Conservation (phyloP, 352 stramenopile species). For the Plasmopara halstedii region DNA sequence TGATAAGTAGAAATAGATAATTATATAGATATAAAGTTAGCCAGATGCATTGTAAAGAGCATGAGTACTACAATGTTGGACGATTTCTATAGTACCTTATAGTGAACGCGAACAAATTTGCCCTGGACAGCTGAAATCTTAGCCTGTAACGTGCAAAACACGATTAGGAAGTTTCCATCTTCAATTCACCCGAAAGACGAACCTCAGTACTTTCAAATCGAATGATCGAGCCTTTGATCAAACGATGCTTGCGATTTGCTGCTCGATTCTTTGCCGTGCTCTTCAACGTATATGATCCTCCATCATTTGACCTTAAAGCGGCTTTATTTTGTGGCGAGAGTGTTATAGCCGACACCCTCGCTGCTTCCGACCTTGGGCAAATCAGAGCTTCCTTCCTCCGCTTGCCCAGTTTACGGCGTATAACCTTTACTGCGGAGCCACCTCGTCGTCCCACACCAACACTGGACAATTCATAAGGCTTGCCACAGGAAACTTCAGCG, state of each 20-base stretch:
- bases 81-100: slow-evolving; percentile 36
- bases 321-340: slow-evolving; percentile 21
- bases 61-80: neutral
- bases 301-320: slow-evolving; percentile 4
- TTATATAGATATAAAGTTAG: too few species aligned
- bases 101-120: slow-evolving; percentile 71
- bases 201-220: slow-evolving; percentile 60
- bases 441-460: slow-evolving; percentile 23
- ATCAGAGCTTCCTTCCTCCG: slow-evolving; percentile 17
- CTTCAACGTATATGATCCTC: slow-evolving; percentile 14
- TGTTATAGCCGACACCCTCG: slow-evolving; percentile 8
- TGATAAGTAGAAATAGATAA: slow-evolving; percentile 4
- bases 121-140: slow-evolving; percentile 60
- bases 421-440: slow-evolving; percentile 13
- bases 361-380: slow-evolving; percentile 11
- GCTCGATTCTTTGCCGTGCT: slow-evolving; percentile 17
- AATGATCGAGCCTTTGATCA: slow-evolving; percentile 59
- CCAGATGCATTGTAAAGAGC: too few species aligned
- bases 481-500: slow-evolving; percentile 4
- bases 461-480: slow-evolving; percentile 10
- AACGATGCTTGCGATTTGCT: slow-evolving; percentile 34
- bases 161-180: neutral
- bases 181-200: neutral
- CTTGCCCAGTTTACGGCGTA: slow-evolving; percentile 15
- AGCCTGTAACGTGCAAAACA: slow-evolving; percentile 23